Conservation (phyloP, 495 filamentous ascomycete genomes). For the Astrocystis sublimbata region DNA sequence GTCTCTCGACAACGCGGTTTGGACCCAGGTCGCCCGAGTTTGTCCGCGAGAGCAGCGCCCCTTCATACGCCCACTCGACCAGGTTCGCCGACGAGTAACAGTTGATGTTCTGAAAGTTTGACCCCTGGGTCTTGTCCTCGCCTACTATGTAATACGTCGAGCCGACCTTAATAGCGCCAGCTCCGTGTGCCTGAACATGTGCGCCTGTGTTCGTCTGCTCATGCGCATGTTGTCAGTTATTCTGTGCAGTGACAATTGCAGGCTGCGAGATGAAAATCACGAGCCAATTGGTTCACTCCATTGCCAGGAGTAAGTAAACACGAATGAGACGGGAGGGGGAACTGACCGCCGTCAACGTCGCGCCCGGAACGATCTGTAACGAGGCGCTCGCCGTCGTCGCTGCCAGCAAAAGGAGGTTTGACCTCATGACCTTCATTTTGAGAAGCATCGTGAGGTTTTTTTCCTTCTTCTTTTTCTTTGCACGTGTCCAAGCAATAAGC, state of each 20-base stretch:
- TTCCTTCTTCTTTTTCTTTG: not conserved
- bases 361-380: constrained; percentile 51
- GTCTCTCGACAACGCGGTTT: constrained; percentile 62
- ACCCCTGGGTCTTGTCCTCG: constrained; percentile 64
- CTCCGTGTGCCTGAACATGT: constrained; percentile 64
- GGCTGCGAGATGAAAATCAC: no score
- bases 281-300: no score
- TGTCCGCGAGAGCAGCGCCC: constrained; percentile 53
- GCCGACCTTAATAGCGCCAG: constrained; percentile 55
- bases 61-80: constrained; percentile 62
- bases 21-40: constrained; percentile 60
- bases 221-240: not conserved
- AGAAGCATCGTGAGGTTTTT: constrained; percentile 2
- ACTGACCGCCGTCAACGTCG: constrained; percentile 50
- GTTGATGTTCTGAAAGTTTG: constrained; percentile 61
- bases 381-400: constrained; percentile 16
- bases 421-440: not conserved
- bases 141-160: constrained; percentile 63
- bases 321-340: not conserved
- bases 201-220: constrained; percentile 45
- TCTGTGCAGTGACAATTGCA: no score
- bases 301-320: no score
- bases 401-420: constrained; percentile 10
- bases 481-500: not conserved
- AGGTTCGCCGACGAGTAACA: constrained; percentile 58